Percentiles rank a stretch among this genome's conserved stretches.
Evolutionary conservation across 768 basidiomycete genomes (phyloP).

Genomic region (button mushroom (Agaricus bisporus)): DNA sequence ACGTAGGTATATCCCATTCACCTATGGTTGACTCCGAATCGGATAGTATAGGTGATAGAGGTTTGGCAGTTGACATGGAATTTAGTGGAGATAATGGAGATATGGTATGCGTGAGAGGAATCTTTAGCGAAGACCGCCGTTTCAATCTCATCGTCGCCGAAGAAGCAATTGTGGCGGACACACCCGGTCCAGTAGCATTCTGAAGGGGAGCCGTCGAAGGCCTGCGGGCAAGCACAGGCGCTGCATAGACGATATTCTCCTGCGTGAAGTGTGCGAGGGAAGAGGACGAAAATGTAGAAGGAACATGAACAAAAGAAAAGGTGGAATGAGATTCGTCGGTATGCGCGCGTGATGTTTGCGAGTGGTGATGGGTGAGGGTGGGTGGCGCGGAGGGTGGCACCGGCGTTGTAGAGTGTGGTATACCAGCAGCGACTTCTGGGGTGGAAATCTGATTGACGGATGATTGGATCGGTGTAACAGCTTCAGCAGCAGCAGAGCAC

Average conservation of each 20-base stretch:
- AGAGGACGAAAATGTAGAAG: background rate
- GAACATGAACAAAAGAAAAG: conserved; percentile 9
- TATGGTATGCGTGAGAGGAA: background rate
- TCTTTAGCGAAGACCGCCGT: background rate
- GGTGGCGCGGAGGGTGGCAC: background rate
- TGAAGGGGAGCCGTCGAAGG: background rate
- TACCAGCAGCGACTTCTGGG: background rate
- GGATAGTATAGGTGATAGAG: background rate
- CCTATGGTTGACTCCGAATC: conserved; percentile 16
- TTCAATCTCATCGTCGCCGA: conserved; percentile 6
- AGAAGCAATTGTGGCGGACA: conserved; percentile 7
- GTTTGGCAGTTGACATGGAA: background rate
- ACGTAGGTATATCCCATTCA: conserved; percentile 47
- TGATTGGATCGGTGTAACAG: background rate
- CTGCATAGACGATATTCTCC: background rate
- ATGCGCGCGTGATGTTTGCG: conserved; percentile 7
- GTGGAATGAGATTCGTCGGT: conserved; percentile 9
- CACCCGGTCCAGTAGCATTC: background rate
- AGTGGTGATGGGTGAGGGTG: background rate
- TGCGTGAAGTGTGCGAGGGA: background rate
- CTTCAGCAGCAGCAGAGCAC: background rate
- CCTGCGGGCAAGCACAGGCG: background rate
- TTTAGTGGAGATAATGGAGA: conserved; percentile 1
- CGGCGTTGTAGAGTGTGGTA: background rate
- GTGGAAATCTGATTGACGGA: background rate